Base-by-base conservation (phyloP, 768 basidiomycete species). In the Pulveroboletus sp. region DNA sequence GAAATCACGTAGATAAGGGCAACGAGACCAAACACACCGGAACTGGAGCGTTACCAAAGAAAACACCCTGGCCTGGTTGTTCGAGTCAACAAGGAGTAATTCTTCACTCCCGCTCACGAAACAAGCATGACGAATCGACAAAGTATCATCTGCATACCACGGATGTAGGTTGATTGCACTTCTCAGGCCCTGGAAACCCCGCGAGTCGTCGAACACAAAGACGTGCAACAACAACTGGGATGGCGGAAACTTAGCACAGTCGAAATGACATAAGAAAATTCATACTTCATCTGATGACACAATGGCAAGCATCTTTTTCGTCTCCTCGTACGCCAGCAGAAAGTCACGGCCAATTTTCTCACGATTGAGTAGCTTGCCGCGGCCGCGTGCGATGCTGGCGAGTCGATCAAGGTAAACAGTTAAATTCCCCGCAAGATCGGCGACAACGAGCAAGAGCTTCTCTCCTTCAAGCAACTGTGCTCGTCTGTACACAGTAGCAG, bases 91-190 rank as follows among this genome's bases (percentile, higher is more conserved):
- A 0, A 83, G 58, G 0, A 78, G 54, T 3, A 83, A 42, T 47
- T 83, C 82, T 52, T 83, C 81, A 27, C 58, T 72, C 6, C 78
- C 77, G 39, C 63, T 63, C 2, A 80, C 68, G 48, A 82, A 81
- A 35, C 72, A 70, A 1, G 73, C 67, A 14, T 67, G 65, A 2
- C 42, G 49, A 13, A 82, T 68, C 5, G 45, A 37, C 2, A 51
- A n/a, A 6, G 50, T 57, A 0, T 57, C 47, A 8, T 57, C 45
- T 52, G 10, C 5, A 41, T 78, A 80, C 79, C 79, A 82, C 1
- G 55, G 44, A 4, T 50, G 50, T 8, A 83, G 66, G 36, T 75
- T 68, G 6, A 76, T 61, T 0, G 72, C 43, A 9, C 61, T 71
- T 1, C 78, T 78, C 40, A 63, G 64, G 1, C 66, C 72, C 43